Evolutionary conservation across 2,329 filamentous ascomycete genomes (phyloP), one percentile per base, ranked within the genome.

Genomic region (Hypoxylon rubiginosum): DNA sequence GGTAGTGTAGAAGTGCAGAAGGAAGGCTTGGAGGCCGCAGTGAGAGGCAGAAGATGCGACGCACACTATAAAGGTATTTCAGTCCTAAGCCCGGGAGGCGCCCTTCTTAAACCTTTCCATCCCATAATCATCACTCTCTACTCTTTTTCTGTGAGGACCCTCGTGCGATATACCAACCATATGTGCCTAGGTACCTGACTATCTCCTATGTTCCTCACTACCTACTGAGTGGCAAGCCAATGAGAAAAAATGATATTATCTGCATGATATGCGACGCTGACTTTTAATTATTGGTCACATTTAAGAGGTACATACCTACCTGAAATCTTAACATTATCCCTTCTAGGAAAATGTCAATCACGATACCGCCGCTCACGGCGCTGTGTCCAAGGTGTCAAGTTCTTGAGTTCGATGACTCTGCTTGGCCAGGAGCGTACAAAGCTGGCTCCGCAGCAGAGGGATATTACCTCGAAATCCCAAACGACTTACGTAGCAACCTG

Each of bases 381-480:
- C 17, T 60, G 1, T 60, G 49, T 26, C 36, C 28, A 4, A 48
- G 32, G 9, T 61, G 58, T 36, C 41, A 17, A 4, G 30, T 55
- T 32, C 50, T 54, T n/a, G 32, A 61, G 11, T 43, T 54, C 7
- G 43, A 61, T 17, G 58, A 61, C 19, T 61, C 58, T 11, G 19
- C 19, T 24, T 49, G 50, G 58, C 58, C 43, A 6, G 21, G 41
- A 13, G 36, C 46, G 34, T 17, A 46, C 17, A 15, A 45, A 13
- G 46, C 48, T 5, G 48, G 56, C 6, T 59, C 48, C 2, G 48
- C 34, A 2, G 7, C n/a, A 6, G 26, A 46, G 11, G 56, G 56
- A 30, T 34, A 51, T 45, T 45, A 59, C 13, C 56, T 59, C 11
- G 36, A 24, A 19, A 11, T 59, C 21, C 2, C 21, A 17, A 10